phyloP scores from a whole-genome alignment of 192 early-diverging fungal genomes.

The Pilobolus umbonatus region DNA sequence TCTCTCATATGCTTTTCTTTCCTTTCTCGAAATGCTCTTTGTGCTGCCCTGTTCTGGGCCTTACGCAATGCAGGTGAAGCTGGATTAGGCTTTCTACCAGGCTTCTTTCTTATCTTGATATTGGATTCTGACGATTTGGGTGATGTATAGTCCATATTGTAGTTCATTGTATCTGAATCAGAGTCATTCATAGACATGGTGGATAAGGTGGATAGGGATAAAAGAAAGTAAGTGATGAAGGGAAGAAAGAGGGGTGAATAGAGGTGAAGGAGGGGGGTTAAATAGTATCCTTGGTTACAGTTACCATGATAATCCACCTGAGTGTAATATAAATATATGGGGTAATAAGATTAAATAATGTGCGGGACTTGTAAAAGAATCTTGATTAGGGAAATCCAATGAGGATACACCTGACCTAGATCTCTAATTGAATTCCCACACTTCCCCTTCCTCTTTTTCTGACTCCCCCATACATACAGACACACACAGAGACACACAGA shows the following conservation, averaged over 20 bases:
- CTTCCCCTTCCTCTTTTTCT: too few relatives aligned
- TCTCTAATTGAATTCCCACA: too few relatives aligned
- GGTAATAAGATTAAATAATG: not conserved
- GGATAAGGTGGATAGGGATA: not conserved
- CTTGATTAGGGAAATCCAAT: too few relatives aligned
- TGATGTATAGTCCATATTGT: not conserved
- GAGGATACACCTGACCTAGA: too few relatives aligned
- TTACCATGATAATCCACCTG: too few relatives aligned
- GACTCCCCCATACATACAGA: too few relatives aligned
- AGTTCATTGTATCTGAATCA: not conserved
- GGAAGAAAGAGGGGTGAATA: not conserved
- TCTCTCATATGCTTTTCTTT: constrained; percentile 74
- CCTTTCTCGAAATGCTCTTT: constrained; percentile 83
- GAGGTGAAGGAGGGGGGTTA: too few relatives aligned
- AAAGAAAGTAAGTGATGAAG: not conserved
- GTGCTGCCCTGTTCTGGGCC: constrained; percentile 86
- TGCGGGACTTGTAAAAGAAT: not conserved
- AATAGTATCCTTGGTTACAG: not conserved
- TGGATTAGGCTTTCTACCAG: constrained; percentile 58
- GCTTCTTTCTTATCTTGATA: constrained; percentile 42
- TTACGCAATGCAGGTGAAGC: constrained; percentile 57
- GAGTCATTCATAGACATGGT: not conserved
- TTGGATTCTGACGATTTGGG: constrained; percentile 30
- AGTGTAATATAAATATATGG: not conserved
- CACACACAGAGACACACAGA: too few relatives aligned